A percentile compares a stretch with the other conserved stretches of the same genome.
Evolutionary conservation across 768 basidiomycete genomes (phyloP).

Genomic region (Mycena epipterygia): DNA sequence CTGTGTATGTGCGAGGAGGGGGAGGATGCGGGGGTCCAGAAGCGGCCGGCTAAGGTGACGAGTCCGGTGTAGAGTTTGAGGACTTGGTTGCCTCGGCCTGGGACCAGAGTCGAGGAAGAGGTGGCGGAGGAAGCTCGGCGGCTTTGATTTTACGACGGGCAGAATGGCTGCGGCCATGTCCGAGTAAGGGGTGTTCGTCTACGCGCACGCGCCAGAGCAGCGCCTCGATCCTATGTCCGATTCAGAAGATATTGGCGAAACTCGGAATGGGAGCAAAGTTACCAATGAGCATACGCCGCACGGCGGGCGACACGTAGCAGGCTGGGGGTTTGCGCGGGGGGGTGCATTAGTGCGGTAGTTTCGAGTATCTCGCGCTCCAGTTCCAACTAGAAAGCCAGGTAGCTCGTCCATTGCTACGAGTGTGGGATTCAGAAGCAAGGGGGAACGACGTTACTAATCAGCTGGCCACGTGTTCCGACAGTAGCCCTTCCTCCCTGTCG

Average conservation of each 20-base stretch:
- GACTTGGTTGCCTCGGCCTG: background rate
- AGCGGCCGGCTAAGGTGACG: background rate
- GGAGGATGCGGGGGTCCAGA: background rate
- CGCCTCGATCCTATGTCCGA: background rate
- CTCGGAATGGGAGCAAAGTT: background rate
- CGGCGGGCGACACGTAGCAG: background rate
- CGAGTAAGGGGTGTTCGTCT: background rate
- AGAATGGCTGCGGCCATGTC: background rate
- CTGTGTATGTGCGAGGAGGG: background rate
- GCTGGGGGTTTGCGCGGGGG: background rate
- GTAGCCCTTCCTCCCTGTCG: too few relatives aligned
- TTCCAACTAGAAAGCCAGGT: background rate
- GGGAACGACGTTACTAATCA: too few relatives aligned
- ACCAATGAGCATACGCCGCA: background rate
- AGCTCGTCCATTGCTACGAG: too few relatives aligned
- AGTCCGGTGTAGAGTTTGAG: background rate
- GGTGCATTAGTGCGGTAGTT: background rate
- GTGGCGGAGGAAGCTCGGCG: background rate
- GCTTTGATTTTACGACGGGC: background rate
- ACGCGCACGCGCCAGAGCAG: background rate
- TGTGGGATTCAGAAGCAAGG: background rate
- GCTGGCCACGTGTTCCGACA: too few relatives aligned
- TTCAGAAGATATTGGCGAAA: background rate
- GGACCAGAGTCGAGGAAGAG: background rate
- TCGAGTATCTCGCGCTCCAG: background rate